Conservation (phyloP, 2,329 filamentous ascomycete genomes). For the Diaporthe batatas region DNA sequence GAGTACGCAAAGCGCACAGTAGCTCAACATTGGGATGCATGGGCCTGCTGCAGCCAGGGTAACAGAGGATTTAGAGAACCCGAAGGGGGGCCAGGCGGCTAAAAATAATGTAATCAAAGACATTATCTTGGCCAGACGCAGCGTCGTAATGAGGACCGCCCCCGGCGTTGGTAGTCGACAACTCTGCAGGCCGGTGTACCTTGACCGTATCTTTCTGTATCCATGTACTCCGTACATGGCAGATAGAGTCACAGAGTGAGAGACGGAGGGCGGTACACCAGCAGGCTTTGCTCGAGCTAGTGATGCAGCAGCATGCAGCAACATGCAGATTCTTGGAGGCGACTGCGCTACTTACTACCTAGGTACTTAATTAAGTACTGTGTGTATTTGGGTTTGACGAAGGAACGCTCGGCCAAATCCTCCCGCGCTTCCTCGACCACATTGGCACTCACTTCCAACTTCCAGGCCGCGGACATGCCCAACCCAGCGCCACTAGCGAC, state of each 20-base stretch:
- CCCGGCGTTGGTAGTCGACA: background rate
- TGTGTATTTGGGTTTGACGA: constrained; percentile 14
- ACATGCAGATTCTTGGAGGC: background rate
- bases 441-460: constrained; percentile 11
- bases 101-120: constrained; percentile 23
- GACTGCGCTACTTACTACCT: background rate
- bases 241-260: background rate
- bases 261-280: constrained; percentile 6
- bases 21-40: constrained; percentile 20
- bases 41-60: constrained; percentile 25
- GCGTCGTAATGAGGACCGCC: constrained; percentile 5
- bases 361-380: no score
- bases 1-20: constrained; percentile 17
- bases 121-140: constrained; percentile 18
- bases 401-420: constrained; percentile 22
- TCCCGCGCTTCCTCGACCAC: constrained; percentile 23
- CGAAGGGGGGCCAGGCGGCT: constrained; percentile 5
- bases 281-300: constrained; percentile 21
- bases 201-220: background rate
- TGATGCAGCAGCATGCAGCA: constrained; percentile 26
- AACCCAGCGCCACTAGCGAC: background rate
- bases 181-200: constrained; percentile 1
- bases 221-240: background rate
- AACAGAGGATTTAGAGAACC: constrained; percentile 18
- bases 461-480: constrained; percentile 1